Conservation (phyloP, 2,329 filamentous ascomycete genomes). For the Alternaria alternata region DNA sequence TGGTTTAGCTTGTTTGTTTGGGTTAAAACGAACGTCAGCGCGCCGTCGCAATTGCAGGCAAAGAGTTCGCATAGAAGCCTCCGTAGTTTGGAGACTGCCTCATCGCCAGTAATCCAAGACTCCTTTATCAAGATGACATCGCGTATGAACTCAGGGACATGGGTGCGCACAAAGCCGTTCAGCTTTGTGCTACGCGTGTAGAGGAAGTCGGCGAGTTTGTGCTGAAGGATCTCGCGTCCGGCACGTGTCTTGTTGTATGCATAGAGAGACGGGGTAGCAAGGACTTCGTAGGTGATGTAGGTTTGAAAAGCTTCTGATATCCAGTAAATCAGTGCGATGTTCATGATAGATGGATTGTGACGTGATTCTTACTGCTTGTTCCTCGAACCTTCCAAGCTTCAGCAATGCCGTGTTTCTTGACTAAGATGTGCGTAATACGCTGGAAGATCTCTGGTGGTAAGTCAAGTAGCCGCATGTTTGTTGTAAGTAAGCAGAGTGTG, state of each 20-base stretch:
- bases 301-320: not conserved
- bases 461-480: not conserved
- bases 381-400: not conserved
- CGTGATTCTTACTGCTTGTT: not conserved
- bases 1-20: too few relatives aligned
- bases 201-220: not conserved
- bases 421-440: not conserved
- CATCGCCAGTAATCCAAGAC: not conserved
- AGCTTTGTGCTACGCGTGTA: not conserved
- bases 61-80: not conserved
- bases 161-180: not conserved
- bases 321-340: not conserved
- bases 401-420: not conserved
- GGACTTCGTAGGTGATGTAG: not conserved
- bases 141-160: not conserved
- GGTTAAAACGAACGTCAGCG: not conserved
- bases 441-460: not conserved
- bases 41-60: not conserved
- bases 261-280: not conserved
- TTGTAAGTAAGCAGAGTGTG: not conserved
- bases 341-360: too few relatives aligned
- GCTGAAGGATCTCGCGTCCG: not conserved
- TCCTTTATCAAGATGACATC: not conserved
- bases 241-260: not conserved
- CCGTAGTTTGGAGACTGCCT: not conserved